Evolutionary conservation across 305 asterid species (phyloP).

Genomic region (Ajuga reptans): DNA sequence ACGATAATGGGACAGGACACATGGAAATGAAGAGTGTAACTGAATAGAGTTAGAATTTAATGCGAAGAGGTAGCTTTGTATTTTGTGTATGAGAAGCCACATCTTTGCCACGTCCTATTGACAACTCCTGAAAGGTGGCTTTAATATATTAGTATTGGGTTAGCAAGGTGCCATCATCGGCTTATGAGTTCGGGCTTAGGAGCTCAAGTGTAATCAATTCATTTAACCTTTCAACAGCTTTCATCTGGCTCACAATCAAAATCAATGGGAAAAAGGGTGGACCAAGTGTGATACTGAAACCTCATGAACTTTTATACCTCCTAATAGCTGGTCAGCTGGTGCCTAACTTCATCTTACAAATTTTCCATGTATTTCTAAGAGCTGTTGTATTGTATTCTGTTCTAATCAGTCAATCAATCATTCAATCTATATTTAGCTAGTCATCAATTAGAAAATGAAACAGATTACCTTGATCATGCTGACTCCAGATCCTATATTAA

Average conservation of each 20-base stretch:
- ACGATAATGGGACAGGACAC: neutral
- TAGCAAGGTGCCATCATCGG: neutral
- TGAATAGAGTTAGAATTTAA: neutral
- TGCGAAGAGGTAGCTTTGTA: neutral
- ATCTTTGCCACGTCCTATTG: neutral
- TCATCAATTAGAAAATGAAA: neutral
- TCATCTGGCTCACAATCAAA: neutral
- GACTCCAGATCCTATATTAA: conserved; percentile 91
- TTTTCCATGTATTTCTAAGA: neutral
- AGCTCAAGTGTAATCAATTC: neutral
- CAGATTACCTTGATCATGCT: conserved; percentile 91
- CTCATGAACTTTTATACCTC: neutral
- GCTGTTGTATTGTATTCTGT: neutral
- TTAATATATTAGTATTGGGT: neutral
- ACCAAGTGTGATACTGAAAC: neutral
- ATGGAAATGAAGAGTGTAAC: neutral
- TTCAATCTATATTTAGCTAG: neutral
- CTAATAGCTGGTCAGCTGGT: no score
- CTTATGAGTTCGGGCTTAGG: neutral
- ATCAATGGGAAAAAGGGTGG: neutral
- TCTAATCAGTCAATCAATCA: neutral
- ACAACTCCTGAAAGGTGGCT: neutral
- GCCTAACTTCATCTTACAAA: neutral
- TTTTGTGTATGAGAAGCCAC: neutral
- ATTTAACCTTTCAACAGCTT: neutral